These are phyloP conservation scores for Marasmius sp. DNA, from an alignment of 1,284 basidiomycete species.

Conservation along the genomic window DNA sequence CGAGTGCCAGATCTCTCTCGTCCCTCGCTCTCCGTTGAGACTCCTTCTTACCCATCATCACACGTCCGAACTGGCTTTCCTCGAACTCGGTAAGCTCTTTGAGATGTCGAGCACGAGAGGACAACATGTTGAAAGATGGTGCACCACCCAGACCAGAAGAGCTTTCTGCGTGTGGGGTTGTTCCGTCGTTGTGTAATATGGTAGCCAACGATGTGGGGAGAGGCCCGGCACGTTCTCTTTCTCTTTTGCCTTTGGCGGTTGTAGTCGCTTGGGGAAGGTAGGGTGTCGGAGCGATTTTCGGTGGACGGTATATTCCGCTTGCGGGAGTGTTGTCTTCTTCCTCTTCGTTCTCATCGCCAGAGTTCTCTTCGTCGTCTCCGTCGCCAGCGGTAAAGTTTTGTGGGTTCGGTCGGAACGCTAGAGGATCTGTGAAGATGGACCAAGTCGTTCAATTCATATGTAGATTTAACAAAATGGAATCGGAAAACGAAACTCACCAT, in stretches of 20 bases:
- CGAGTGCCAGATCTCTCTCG: slow-evolving; percentile 92
- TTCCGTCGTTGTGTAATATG: slow-evolving; percentile 65
- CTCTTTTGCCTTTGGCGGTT: slow-evolving; percentile 43
- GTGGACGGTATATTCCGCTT: slow-evolving; percentile 84
- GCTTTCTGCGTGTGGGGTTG: slow-evolving; percentile 68
- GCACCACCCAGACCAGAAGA: slow-evolving; percentile 77
- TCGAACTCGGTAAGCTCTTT: slow-evolving; percentile 89
- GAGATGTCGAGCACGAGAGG: slow-evolving; percentile 75
- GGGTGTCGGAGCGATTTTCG: slow-evolving; percentile 89
- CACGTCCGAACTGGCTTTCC: slow-evolving; percentile 92
- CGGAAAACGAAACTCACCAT: slow-evolving; percentile 50
- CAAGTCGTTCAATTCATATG: neutral
- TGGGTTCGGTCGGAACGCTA: slow-evolving; percentile 91
- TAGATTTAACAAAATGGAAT: neutral
- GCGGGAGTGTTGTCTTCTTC: slow-evolving; percentile 29
- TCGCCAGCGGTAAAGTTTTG: slow-evolving; percentile 46
- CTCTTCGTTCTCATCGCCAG: slow-evolving; percentile 22
- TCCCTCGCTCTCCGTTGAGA: slow-evolving; percentile 76
- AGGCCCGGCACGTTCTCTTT: slow-evolving; percentile 57
- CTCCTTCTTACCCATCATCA: slow-evolving; percentile 92
- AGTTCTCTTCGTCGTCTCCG: slow-evolving; percentile 29
- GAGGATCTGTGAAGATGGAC: slow-evolving; percentile 58
- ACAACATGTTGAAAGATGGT: slow-evolving; percentile 47
- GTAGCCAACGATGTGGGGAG: slow-evolving; percentile 72
- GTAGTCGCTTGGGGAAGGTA: slow-evolving; percentile 66